Base-by-base conservation (phyloP, 2,329 filamentous ascomycete genomes). In the Pezicula radicicola region DNA sequence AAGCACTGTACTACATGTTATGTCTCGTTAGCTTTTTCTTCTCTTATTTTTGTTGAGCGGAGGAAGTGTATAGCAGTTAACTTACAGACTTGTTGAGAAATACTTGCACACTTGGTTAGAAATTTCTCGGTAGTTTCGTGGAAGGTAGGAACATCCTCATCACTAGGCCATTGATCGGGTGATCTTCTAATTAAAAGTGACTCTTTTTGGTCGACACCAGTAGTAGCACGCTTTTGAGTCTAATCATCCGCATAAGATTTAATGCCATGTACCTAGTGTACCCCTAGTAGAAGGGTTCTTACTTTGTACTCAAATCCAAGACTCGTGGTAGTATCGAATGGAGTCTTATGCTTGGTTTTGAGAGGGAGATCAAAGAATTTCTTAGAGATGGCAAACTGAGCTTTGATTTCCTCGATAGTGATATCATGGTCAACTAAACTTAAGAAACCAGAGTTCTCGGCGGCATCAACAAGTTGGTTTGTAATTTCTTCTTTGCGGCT, bases 381-480 rank as follows among this genome's bases (percentile, higher is more conserved):
- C 51, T 75, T 70, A 0, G 66, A 63, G 3, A 53, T 54, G 12
- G 43, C 39, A 33, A 66, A 68, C 44, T 16, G 15, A 21, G 15
- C 18, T 16, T 81, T 73, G 18, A 83, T 74, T 25, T 77, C 72
- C 6, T 68, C 59, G 25, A 67, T 44, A 9, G 66, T 45, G 48
- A 66, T 46, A 67, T 70, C 59, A 54, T 81, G 79, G 56, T 81
- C 73, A 16, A 75, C 65, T 2, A 83, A 55, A 27, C 74, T 75
- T 63, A 83, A 83, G 70, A 83, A 82, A 13, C 80, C 79, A 36
- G 75, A 75, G 18, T 77, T 78, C 55, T 81, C 77, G 0, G 79
- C 75, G 1, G 79, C 79, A 28, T 72, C 51, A 52, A 77, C 68
- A 12, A 83, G 70, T 54, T 81, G 64, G 2, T 63, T 51, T 0